Evolutionary conservation across 2,329 filamentous ascomycete genomes (phyloP).

Genomic region (Aspergillus ochraceus): DNA sequence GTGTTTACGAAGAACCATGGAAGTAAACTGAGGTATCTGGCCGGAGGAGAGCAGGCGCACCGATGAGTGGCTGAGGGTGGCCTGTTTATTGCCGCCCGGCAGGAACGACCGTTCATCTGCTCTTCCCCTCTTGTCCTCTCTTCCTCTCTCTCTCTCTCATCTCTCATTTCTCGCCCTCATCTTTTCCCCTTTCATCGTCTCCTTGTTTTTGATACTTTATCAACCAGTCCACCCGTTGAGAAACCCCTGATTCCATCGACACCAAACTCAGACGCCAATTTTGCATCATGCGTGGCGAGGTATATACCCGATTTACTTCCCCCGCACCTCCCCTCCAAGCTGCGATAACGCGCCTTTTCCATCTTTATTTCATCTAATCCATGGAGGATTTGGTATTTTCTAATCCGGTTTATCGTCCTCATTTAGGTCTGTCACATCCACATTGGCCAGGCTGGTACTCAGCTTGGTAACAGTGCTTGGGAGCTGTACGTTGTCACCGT

Average conservation of each 20-base stretch:
- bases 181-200: neutral
- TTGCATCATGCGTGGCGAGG: slow-evolving; percentile 40
- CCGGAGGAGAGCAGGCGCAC: neutral
- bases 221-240: neutral
- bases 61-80: slow-evolving; percentile 9
- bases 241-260: neutral
- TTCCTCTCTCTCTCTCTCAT: slow-evolving; percentile 4
- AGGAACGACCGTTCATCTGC: slow-evolving; percentile 10
- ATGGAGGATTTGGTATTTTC: neutral
- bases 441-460: slow-evolving; percentile 67
- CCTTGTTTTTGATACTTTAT: neutral
- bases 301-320: slow-evolving; percentile 19
- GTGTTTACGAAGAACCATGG: no score
- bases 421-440: slow-evolving; percentile 64
- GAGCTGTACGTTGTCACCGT: slow-evolving; percentile 59
- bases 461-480: slow-evolving; percentile 69
- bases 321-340: slow-evolving; percentile 11
- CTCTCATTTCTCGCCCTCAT: neutral
- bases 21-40: neutral
- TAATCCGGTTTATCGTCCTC: slow-evolving; percentile 1
- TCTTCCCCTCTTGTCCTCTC: neutral
- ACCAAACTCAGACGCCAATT: neutral
- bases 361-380: neutral
- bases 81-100: slow-evolving; percentile 13
- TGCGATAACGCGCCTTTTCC: neutral